Conservation (phyloP, 768 basidiomycete genomes). For the Rhodotorula diobovata region DNA sequence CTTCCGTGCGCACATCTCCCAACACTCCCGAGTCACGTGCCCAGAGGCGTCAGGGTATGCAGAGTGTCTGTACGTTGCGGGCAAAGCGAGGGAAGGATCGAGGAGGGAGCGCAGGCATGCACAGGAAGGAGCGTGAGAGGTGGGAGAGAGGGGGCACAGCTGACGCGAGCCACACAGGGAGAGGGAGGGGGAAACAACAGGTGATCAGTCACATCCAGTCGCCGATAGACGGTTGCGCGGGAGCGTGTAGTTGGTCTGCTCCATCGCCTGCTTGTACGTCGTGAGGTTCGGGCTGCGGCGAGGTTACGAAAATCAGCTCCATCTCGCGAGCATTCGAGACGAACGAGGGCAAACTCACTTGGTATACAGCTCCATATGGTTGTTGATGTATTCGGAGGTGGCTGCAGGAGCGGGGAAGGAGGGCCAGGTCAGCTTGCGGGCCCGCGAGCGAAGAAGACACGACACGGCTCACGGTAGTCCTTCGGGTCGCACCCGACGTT, state of each 20-base stretch:
- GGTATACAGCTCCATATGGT: constrained; percentile 45
- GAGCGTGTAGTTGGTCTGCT: neutral
- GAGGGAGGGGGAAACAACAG: neutral
- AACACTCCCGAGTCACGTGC: no score
- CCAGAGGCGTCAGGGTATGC: no score
- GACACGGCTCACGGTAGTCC: neutral
- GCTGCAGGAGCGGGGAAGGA: neutral
- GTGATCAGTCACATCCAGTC: neutral
- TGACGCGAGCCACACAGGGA: neutral
- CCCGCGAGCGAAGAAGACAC: neutral
- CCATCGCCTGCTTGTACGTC: neutral
- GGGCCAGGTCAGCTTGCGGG: neutral
- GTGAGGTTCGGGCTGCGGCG: constrained; percentile 2
- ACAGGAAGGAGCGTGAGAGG: neutral
- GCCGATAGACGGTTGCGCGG: constrained; percentile 11
- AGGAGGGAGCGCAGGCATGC: neutral
- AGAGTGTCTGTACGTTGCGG: constrained; percentile 6
- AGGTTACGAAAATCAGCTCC: no score
- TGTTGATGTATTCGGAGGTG: constrained; percentile 54
- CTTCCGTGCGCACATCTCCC: no score
- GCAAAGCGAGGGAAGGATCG: no score
- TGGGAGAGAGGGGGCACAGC: neutral
- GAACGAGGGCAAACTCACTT: constrained; percentile 9
- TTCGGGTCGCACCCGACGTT: constrained; percentile 13
- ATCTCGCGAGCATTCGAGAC: no score